Evolutionary conservation across 352 stramenopile species (phyloP), one percentile per base, ranked within the genome.

Genomic region (Globisporangium okanoganense): DNA sequence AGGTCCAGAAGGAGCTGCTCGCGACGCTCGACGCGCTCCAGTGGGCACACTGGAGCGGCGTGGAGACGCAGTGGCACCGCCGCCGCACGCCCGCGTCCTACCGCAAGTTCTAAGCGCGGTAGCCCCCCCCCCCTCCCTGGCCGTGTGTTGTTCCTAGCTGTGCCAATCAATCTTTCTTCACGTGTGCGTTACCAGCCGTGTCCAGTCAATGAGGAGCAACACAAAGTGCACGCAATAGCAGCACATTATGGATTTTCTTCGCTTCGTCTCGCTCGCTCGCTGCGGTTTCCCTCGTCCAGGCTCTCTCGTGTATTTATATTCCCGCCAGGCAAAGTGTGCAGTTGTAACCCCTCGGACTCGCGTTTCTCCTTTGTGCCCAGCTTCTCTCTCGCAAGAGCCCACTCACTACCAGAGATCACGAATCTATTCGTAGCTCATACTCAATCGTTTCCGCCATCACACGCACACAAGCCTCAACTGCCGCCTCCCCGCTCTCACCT

Each of bases 31-130:
- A 71, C 27, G 47, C 62, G 20, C 67, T 94, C 41, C n/a, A 73
- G 41, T 92, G 82, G 85, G 54, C 43, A 20, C 79, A 92, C 70
- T 90, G 81, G 80, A 56, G 57, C 20, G 44, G 45, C 22, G 58
- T 81, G 45, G 85, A 92, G 63, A 52, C 70, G 13, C 68, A 88
- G 55, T 90, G 80, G 80, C 71, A 82, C 22, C 78, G 82, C 47
- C 78, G 82, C 63, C 78, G 72, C 47, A 56, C 69, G 0, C 78
- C 82, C 1, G 47, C 68, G 9, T 84, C 69, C 7, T 92, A 85
- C 64, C 77, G 79, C 50, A 76, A 75, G 59, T 92, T 90, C 27
- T 92, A 87, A 31, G 2, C 12, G 1, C 10, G 7, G 31, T n/a
- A 24, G n/a, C n/a, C 16, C 18, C n/a, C 7, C 13, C 20, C n/a